Evolutionary conservation across 108 stramenopile species (phyloP).

Genomic region (Nannochloropsis salina): DNA sequence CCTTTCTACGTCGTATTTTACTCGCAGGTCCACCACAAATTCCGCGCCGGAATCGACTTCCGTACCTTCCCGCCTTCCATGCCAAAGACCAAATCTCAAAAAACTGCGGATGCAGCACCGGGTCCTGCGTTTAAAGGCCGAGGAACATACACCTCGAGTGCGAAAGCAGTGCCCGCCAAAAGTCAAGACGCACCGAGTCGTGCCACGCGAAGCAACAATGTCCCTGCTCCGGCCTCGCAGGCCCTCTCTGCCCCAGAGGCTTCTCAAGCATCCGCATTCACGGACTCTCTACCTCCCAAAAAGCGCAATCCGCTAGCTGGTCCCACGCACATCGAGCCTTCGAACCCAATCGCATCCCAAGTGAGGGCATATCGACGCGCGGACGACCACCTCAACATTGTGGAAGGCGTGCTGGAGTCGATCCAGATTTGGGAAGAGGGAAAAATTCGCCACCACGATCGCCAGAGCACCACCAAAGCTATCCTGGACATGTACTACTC

Average conservation of each 20-base stretch:
- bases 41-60: background rate
- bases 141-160: background rate
- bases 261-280: background rate
- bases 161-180: background rate
- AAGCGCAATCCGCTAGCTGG: background rate
- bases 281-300: background rate
- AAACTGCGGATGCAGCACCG: background rate
- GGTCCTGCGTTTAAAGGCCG: background rate
- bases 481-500: background rate
- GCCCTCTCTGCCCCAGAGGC: background rate
- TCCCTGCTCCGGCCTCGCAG: background rate
- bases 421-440: background rate
- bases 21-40: background rate
- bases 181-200: background rate
- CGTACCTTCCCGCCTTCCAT: constrained; percentile 15
- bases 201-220: background rate
- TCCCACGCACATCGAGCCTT: background rate
- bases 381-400: background rate
- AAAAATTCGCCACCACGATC: background rate
- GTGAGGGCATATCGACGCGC: constrained; percentile 10
- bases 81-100: background rate
- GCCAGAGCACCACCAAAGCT: background rate
- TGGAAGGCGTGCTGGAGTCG: background rate
- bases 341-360: constrained; percentile 15
- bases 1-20: background rate